Evolutionary conservation across 495 filamentous ascomycete species (phyloP).

Genomic region (Penicillium coffeae): DNA sequence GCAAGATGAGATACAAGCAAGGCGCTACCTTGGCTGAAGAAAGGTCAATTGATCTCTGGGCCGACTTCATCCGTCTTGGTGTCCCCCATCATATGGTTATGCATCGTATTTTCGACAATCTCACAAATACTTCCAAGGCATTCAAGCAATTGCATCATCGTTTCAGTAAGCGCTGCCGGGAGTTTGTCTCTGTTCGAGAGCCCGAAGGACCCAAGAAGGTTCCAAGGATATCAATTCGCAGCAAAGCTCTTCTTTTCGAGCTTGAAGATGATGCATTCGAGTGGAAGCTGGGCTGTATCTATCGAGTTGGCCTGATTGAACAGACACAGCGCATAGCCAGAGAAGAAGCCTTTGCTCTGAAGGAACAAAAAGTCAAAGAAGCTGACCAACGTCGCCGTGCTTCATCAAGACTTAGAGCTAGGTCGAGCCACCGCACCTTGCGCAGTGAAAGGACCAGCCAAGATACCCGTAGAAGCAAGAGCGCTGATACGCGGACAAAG

Average conservation of each 20-base stretch:
- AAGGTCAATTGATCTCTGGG: constrained; percentile 75
- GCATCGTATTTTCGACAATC: constrained; percentile 87
- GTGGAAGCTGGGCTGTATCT: constrained; percentile 92
- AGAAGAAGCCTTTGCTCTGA: constrained; percentile 84
- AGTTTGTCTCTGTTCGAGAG: constrained; percentile 77
- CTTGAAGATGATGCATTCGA: constrained; percentile 96
- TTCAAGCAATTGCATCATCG: constrained; percentile 85
- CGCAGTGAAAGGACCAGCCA: constrained; percentile 43
- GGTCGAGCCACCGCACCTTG: constrained; percentile 44
- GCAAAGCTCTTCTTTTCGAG: constrained; percentile 78
- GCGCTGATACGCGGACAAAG: constrained; percentile 42
- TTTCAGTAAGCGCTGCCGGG: constrained; percentile 79
- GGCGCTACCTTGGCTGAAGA: constrained; percentile 62
- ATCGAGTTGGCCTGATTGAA: constrained; percentile 80
- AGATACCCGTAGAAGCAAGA: constrained; percentile 51
- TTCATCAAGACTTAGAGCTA: constrained; percentile 50
- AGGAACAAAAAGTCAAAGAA: constrained; percentile 77
- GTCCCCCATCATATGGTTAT: constrained; percentile 94
- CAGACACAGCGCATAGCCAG: constrained; percentile 84
- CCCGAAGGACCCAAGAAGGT: constrained; percentile 82
- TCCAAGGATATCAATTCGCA: constrained; percentile 76
- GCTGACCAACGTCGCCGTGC: constrained; percentile 51
- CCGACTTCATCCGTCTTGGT: constrained; percentile 80
- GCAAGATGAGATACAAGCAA: constrained; percentile 66
- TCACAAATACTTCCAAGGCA: constrained; percentile 83